Base-by-base conservation (phyloP, 2,329 filamentous ascomycete genomes). In the Boeremia lycopersici region DNA sequence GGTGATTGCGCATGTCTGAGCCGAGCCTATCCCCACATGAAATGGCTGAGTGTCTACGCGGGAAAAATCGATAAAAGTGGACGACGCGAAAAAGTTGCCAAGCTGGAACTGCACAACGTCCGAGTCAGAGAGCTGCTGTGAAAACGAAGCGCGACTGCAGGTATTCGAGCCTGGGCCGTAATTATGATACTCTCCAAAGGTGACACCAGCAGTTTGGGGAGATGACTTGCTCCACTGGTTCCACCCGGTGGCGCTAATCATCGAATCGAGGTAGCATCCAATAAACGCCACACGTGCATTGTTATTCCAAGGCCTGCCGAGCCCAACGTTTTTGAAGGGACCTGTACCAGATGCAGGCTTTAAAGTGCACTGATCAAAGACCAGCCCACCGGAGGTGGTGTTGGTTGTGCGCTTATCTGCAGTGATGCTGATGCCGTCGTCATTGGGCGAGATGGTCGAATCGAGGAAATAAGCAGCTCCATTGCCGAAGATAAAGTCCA, bases 401-500 rank as follows among this genome's bases (percentile, higher is more conserved):
- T 70, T 74, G 2, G 70, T 74, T 0, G 71, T 61, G 8, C 78
- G 71, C 66, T 79, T 80, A 56, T 69, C 66, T 29, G 74, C 74
- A 8, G 74, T 76, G 36, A 77, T 69, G 39, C 62, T 69, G 48
- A 70, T 62, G n/a, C 62, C 69, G 33, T 76, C 74, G 28, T 69
- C 65, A 36, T 74, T 76, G 0, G 74, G 69, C 4, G 72, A 67
- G 17, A 76, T 76, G 6, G 71, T 74, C 7, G 69, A 70, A 50
- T 69, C 71, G n/a, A 64, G 65, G 69, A 81, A 80, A 57, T 81
- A 81, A 6, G 69, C 78, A 0, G 77, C 69, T 2, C 78, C 78
- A 25, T 71, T 67, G 9, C 78, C 78, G 62, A 74, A 75, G 19
- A 76, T 79, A 70, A 79, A 78, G 33, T 80, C 76, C 30, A 77